Evolutionary conservation across 257 asterid species (phyloP).

Genomic region (Lycium ferocissimum): DNA sequence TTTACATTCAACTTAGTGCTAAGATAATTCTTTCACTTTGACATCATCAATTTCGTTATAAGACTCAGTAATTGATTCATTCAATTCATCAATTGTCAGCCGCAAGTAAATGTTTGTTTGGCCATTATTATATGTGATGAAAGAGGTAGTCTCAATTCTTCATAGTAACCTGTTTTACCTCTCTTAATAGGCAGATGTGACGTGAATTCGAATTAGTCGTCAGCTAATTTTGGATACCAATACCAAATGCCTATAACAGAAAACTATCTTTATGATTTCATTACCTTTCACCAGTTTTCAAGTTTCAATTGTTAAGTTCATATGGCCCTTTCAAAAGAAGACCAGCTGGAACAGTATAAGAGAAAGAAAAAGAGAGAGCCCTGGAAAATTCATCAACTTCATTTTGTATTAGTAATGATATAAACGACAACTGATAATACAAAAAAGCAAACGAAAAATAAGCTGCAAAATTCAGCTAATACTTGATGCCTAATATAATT

Average conservation of each 20-base stretch:
- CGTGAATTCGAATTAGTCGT: neutral
- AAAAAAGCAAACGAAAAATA: neutral
- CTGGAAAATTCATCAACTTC: slow-evolving; percentile 14
- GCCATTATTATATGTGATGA: neutral
- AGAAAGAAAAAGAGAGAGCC: neutral
- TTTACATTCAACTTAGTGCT: too few relatives aligned
- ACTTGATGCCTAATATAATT: neutral
- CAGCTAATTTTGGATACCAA: neutral
- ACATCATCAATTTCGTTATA: too few relatives aligned
- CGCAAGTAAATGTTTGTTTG: neutral
- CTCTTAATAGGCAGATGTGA: neutral
- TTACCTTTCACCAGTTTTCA: neutral
- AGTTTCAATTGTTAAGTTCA: neutral
- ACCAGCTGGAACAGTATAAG: neutral
- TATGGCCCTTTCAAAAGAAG: neutral
- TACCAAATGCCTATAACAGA: too few relatives aligned
- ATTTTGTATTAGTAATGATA: neutral
- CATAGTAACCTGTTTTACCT: neutral
- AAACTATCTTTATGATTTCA: neutral
- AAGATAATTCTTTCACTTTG: too few relatives aligned
- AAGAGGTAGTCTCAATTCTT: neutral
- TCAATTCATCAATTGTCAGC: neutral
- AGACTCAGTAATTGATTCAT: neutral
- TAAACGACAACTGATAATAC: neutral
- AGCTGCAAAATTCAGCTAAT: slow-evolving; percentile 10